phyloP scores from a whole-genome alignment of 495 filamentous ascomycete species.

The Cryomyces minteri region DNA sequence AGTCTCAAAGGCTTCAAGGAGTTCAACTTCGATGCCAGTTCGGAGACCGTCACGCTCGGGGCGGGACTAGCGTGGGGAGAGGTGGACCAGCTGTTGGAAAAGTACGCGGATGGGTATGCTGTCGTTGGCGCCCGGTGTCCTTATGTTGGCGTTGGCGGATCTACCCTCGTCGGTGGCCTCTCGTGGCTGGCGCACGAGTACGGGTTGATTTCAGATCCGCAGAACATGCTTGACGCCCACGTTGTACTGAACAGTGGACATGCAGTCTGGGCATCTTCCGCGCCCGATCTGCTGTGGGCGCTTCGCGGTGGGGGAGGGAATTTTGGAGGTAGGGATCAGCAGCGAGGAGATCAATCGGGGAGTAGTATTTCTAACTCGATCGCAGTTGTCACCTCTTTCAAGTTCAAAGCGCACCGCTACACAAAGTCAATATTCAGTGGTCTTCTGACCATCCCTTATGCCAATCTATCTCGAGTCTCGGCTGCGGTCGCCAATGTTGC shows the following conservation, averaged over 20 bases:
- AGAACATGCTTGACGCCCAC: slow-evolving; percentile 18
- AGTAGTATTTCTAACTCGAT: neutral
- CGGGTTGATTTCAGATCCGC: slow-evolving; percentile 14
- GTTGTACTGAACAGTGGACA: slow-evolving; percentile 12
- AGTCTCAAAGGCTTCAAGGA: slow-evolving; percentile 14
- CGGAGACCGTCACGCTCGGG: slow-evolving; percentile 10
- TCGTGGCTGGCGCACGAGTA: slow-evolving; percentile 17
- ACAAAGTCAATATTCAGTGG: slow-evolving; percentile 8
- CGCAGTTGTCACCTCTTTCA: slow-evolving; percentile 11
- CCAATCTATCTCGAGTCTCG: slow-evolving; percentile 5
- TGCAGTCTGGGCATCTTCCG: slow-evolving; percentile 15
- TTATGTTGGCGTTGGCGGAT: slow-evolving; percentile 15
- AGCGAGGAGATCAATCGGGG: neutral
- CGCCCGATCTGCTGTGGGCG: slow-evolving; percentile 18
- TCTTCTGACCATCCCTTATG: slow-evolving; percentile 7
- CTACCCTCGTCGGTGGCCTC: slow-evolving; percentile 13
- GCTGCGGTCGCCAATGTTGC: slow-evolving; percentile 9
- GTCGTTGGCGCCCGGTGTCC: slow-evolving; percentile 13
- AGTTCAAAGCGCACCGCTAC: slow-evolving; percentile 11
- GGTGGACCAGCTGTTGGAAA: slow-evolving; percentile 10
- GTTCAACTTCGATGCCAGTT: slow-evolving; percentile 10
- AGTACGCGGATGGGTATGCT: slow-evolving; percentile 12
- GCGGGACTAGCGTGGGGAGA: slow-evolving; percentile 13
- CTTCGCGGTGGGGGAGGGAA: slow-evolving; percentile 14
- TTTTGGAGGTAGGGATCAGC: slow-evolving; percentile 7